phyloP scores from a whole-genome alignment of 2,329 filamentous ascomycete species.

The Lizonia empirigonia region DNA sequence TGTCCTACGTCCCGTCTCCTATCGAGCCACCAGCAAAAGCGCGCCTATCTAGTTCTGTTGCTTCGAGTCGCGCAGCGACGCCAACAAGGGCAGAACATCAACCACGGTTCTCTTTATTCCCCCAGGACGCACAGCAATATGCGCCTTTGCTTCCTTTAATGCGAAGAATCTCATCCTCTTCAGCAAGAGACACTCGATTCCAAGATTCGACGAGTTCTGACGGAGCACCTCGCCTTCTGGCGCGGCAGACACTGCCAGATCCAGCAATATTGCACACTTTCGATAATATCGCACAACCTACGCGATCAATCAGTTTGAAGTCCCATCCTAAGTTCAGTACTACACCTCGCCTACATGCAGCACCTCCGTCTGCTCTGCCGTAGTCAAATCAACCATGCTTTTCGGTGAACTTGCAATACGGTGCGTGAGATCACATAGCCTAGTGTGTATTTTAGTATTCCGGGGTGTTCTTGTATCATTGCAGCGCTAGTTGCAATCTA shows the following conservation, averaged over 20 bases:
- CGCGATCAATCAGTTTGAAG: slow-evolving; percentile 5
- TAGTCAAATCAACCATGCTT: too few species aligned
- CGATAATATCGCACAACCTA: slow-evolving; percentile 9
- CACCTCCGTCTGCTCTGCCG: neutral
- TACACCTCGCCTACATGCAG: slow-evolving; percentile 8
- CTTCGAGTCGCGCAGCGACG: slow-evolving; percentile 3
- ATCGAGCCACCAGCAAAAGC: slow-evolving; percentile 4
- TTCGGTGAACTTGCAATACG: neutral
- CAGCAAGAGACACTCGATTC: neutral
- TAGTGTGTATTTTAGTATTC: too few species aligned
- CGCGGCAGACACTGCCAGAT: slow-evolving; percentile 2
- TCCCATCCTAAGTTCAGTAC: slow-evolving; percentile 17
- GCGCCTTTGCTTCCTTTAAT: neutral
- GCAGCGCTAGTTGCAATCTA: too few species aligned
- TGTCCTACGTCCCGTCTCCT: slow-evolving; percentile 7
- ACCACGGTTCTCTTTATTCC: neutral
- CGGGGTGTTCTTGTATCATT: too few species aligned
- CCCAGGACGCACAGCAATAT: neutral
- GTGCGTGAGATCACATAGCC: too few species aligned
- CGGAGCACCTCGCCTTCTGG: neutral
- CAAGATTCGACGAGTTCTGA: neutral
- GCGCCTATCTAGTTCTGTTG: slow-evolving; percentile 1
- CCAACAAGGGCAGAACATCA: slow-evolving; percentile 1
- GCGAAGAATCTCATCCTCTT: neutral
- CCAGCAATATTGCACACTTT: neutral